A percentile compares a stretch with the other conserved stretches of the same genome.
phyloP scores from a whole-genome alignment of 495 filamentous ascomycete genomes.

The Penicillium waksmanii region DNA sequence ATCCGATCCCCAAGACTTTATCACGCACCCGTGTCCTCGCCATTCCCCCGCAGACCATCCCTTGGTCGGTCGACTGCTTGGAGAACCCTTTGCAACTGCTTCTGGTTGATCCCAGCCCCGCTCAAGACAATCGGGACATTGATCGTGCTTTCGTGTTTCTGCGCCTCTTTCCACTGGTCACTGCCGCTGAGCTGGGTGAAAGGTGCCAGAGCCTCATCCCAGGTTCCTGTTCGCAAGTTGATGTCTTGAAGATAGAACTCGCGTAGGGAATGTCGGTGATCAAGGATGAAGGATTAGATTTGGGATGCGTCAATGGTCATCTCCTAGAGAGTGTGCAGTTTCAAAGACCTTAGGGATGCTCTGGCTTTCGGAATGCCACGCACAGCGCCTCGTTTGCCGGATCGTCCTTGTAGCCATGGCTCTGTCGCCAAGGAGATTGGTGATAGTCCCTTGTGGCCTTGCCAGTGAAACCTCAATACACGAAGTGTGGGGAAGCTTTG shows the following conservation, averaged over 20 bases:
- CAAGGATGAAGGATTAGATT: conserved; percentile 60
- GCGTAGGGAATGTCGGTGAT: conserved; percentile 63
- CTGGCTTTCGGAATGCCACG: background rate
- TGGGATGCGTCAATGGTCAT: conserved; percentile 70
- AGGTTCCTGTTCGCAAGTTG: no score
- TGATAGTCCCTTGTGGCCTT: conserved; percentile 63
- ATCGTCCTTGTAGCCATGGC: conserved; percentile 46
- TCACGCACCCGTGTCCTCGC: conserved; percentile 36
- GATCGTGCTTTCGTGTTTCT: conserved; percentile 39
- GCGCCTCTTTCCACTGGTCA: conserved; percentile 52
- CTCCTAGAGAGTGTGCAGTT: conserved; percentile 58
- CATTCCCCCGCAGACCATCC: conserved; percentile 25
- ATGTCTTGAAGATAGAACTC: conserved; percentile 77
- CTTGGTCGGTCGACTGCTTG: conserved; percentile 21
- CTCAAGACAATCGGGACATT: conserved; percentile 40
- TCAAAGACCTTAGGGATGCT: conserved; percentile 44
- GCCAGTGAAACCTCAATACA: conserved; percentile 61
- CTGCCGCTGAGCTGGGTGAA: conserved; percentile 59
- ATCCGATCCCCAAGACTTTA: conserved; percentile 40
- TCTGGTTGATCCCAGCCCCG: conserved; percentile 15
- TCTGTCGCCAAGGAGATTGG: conserved; percentile 69
- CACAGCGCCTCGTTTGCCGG: conserved; percentile 30
- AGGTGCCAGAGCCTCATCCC: no score
- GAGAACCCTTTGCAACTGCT: conserved; percentile 25
- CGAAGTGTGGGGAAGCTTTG: no score